Evolutionary conservation across 495 filamentous ascomycete species (phyloP).

Genomic region (Tuber calosporum): DNA sequence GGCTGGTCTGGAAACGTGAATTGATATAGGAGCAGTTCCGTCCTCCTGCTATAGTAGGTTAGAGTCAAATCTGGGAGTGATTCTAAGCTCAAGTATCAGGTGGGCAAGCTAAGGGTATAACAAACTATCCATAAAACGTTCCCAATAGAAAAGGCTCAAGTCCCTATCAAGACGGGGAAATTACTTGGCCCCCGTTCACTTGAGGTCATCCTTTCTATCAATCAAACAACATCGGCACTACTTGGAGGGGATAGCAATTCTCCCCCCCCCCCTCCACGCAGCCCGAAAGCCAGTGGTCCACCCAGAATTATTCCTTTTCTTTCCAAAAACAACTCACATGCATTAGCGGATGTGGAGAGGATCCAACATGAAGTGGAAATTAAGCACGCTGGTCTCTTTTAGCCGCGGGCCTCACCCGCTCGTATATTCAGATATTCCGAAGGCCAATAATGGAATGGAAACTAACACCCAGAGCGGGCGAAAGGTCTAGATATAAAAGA

Average conservation of each 20-base stretch:
- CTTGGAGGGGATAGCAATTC: background rate
- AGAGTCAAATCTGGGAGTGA: background rate
- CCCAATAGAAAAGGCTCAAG: background rate
- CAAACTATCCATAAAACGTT: background rate
- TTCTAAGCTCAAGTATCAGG: background rate
- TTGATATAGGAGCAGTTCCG: background rate
- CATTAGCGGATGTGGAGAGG: too few species aligned
- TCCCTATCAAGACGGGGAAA: background rate
- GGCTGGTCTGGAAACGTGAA: background rate
- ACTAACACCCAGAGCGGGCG: too few species aligned
- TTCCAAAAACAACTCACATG: background rate
- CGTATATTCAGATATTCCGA: too few species aligned
- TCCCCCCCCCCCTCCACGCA: too few species aligned
- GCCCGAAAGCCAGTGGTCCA: too few species aligned
- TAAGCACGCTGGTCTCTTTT: too few species aligned
- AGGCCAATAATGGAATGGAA: too few species aligned
- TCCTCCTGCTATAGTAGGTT: background rate
- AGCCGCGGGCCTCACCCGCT: too few species aligned
- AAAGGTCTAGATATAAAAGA: too few species aligned
- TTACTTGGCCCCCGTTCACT: background rate
- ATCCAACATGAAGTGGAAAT: too few species aligned
- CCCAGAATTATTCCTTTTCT: background rate
- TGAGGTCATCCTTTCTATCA: background rate
- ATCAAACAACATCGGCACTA: background rate
- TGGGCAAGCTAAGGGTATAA: background rate